phyloP scores from a whole-genome alignment of 805 yeast species.

The Starmera amethionina region DNA sequence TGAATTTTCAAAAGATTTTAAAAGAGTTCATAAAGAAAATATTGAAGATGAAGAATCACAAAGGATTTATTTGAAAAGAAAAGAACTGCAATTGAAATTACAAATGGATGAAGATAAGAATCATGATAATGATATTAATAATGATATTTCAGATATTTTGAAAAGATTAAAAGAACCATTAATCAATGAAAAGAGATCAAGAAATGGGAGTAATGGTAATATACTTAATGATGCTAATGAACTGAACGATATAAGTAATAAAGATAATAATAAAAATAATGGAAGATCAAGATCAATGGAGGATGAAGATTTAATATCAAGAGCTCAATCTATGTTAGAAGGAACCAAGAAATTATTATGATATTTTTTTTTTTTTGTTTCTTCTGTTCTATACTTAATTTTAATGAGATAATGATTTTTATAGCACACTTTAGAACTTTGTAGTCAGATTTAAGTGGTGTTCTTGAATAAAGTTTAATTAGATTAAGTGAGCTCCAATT shows the following conservation, averaged over 20 bases:
- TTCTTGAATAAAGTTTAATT: too few species aligned
- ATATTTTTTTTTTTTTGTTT: background rate
- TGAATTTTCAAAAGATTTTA: constrained; percentile 70
- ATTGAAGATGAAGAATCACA: constrained; percentile 74
- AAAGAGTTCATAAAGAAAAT: constrained; percentile 73
- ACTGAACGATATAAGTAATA: background rate
- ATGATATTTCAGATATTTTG: constrained; percentile 73
- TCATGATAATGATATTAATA: constrained; percentile 18
- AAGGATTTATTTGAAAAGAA: constrained; percentile 65
- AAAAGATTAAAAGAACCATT: constrained; percentile 81
- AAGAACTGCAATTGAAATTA: constrained; percentile 34
- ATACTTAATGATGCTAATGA: constrained; percentile 5
- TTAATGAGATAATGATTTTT: background rate
- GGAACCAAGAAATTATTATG: constrained; percentile 11
- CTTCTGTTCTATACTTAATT: background rate
- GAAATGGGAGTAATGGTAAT: background rate
- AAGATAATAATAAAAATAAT: too few species aligned
- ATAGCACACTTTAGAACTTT: too few species aligned
- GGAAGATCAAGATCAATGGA: background rate
- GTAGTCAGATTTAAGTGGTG: too few species aligned
- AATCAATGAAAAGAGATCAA: constrained; percentile 26
- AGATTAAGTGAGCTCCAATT: too few species aligned
- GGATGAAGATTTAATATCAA: constrained; percentile 4
- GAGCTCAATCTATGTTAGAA: constrained; percentile 18
- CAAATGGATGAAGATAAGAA: constrained; percentile 7